Evolutionary conservation across 1,284 basidiomycete species (phyloP), one percentile per base, ranked within the genome.

Genomic region (Ustilago bromivora): DNA sequence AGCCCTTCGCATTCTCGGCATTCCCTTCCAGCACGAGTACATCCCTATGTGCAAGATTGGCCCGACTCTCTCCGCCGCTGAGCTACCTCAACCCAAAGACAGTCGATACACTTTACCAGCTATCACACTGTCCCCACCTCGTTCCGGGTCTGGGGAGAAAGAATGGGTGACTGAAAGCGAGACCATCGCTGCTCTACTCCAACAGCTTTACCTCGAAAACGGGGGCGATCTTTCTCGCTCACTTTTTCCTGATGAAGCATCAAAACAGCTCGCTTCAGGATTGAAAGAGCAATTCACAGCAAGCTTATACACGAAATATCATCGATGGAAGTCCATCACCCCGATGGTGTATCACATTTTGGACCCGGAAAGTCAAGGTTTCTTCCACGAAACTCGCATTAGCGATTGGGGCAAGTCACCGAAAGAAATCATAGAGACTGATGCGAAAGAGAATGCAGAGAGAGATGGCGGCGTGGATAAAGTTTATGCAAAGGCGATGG

Each of bases 161-260:
- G 51, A 66, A 36, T 71, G 63, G 64, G 46, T 76, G 7, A 67
- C 61, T 1, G 64, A 71, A 17, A 71, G 67, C 52, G 46, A 52
- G 9, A 58, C 55, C 38, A 71, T 76, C 23, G 73, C 73, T 12
- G 47, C 43, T 2, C 28, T 28, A 7, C 54, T 76, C 1, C 72
- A 70, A n/a, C 34, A 54, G 34, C 66, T 70, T 15, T 75, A 54
- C 41, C 55, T 75, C 47, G 60, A 57, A 0, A 41, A 54, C 35
- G 63, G 67, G 7, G 57, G 63, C 11, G 38, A 62, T 11, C 54
- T 62, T 0, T 43, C 67, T 0, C 19, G 40, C 3, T 75, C 72
- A 13, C 55, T 75, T 31, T 75, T 63, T 35, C 72, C 72, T 13
- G 53, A 69, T 12, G 51, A 36, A 38, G 19, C 19, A 2, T 53